A percentile compares a stretch with the other conserved stretches of the same genome.
Evolutionary conservation across 768 basidiomycete species (phyloP).

Genomic region (Fomitopsis serialis): DNA sequence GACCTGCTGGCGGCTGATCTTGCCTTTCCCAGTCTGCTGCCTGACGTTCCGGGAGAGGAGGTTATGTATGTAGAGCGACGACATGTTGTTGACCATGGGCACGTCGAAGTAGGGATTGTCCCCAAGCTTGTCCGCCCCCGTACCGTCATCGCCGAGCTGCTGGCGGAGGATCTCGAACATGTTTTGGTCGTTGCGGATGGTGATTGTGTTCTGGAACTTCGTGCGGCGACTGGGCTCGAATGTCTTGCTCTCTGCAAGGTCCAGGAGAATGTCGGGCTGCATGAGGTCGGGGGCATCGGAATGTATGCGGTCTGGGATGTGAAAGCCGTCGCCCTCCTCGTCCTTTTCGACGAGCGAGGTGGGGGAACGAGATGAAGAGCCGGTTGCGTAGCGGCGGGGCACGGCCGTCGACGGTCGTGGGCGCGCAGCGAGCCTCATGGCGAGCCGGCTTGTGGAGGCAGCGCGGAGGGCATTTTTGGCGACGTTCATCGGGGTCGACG

Average conservation of each 20-base stretch:
- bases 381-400: no score
- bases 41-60: slow-evolving; percentile 55
- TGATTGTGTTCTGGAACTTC: slow-evolving; percentile 56
- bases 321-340: no score
- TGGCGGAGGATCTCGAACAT: slow-evolving; percentile 42
- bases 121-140: slow-evolving; percentile 18
- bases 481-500: no score
- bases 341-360: no score
- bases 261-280: slow-evolving; percentile 55
- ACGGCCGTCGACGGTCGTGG: no score
- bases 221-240: slow-evolving; percentile 47
- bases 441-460: no score
- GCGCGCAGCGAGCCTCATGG: no score
- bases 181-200: slow-evolving; percentile 59
- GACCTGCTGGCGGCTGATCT: slow-evolving; percentile 56
- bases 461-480: no score
- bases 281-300: slow-evolving; percentile 51
- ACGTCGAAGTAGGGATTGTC: no score
- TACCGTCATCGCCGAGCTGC: slow-evolving; percentile 24
- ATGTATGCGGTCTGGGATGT: not conserved
- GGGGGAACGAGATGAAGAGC: no score
- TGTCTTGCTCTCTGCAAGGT: slow-evolving; percentile 49
- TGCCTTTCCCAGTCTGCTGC: slow-evolving; percentile 94
- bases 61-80: slow-evolving; percentile 35
- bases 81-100: no score